Conservation (phyloP, 1,284 basidiomycete species). For the Cryptococcus floricola region DNA sequence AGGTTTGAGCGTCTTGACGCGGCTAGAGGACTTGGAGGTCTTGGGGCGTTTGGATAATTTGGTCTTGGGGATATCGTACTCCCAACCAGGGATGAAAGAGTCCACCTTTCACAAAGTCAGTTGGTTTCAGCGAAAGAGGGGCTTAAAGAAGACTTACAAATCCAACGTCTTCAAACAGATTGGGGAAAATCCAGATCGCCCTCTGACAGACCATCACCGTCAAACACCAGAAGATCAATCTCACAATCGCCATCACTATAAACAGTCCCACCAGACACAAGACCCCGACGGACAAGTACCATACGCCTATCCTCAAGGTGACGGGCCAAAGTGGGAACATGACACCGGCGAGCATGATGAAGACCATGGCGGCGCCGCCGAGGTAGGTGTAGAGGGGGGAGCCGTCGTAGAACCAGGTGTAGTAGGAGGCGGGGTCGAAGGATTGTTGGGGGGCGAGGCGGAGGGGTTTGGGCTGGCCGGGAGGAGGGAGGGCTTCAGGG, state of each 20-base stretch:
- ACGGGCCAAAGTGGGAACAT: constrained; percentile 99
- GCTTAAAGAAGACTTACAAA: constrained; percentile 65
- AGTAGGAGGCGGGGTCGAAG: constrained; percentile 71
- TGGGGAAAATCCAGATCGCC: constrained; percentile 99
- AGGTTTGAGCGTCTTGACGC: background rate
- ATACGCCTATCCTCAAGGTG: constrained; percentile 88
- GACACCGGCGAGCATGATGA: constrained; percentile 89
- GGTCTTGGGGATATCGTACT: constrained; percentile 94
- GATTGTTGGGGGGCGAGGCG: constrained; percentile 74
- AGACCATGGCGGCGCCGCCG: constrained; percentile 89
- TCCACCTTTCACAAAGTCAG: constrained; percentile 65
- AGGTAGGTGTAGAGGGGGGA: constrained; percentile 89
- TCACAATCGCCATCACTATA: constrained; percentile 84
- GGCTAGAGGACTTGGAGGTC: background rate
- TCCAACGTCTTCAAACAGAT: constrained; percentile 96
- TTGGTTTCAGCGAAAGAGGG: background rate
- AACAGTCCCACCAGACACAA: constrained; percentile 86
- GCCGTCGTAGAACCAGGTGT: constrained; percentile 96
- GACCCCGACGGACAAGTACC: constrained; percentile 87
- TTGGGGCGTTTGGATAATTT: constrained; percentile 46
- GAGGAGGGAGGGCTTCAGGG: constrained; percentile 52
- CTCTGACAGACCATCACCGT: constrained; percentile 81
- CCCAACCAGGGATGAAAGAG: constrained; percentile 95
- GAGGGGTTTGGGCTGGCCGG: constrained; percentile 72
- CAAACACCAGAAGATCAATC: constrained; percentile 90